phyloP scores from a whole-genome alignment of 495 filamentous ascomycete genomes.

The Podospora fimiseda region DNA sequence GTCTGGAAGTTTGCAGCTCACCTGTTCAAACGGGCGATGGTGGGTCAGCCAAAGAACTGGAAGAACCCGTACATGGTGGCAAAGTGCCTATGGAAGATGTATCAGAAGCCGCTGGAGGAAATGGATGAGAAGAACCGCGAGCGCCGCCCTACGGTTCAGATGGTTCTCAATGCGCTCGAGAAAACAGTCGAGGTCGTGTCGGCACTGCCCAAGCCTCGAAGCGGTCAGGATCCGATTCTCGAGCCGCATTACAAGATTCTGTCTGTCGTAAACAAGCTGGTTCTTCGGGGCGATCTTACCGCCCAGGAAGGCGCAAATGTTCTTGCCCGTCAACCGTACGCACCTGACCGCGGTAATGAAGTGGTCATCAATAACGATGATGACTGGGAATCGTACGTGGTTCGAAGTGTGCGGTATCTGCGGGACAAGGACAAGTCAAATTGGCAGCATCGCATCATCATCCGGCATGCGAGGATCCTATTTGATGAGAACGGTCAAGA shows the following conservation, averaged over 20 bases:
- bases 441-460: conserved; percentile 94
- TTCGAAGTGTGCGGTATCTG: conserved; percentile 65
- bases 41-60: conserved; percentile 75
- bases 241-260: conserved; percentile 96
- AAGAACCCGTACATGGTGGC: conserved; percentile 85
- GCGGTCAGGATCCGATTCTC: conserved; percentile 77
- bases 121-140: conserved; percentile 39
- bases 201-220: conserved; percentile 65
- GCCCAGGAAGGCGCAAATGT: conserved; percentile 38
- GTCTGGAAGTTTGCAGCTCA: conserved; percentile 81
- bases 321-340: conserved; percentile 42
- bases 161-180: conserved; percentile 58
- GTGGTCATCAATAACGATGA: conserved; percentile 43
- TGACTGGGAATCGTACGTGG: conserved; percentile 69
- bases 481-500: conserved; percentile 44
- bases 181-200: conserved; percentile 61
- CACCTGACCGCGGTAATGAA: conserved; percentile 30
- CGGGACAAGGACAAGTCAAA: conserved; percentile 85
- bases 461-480: conserved; percentile 68
- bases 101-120: conserved; percentile 50
- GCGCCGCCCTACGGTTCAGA: conserved; percentile 45
- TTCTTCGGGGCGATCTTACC: conserved; percentile 42
- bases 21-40: conserved; percentile 70
- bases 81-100: conserved; percentile 97
- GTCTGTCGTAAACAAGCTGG: conserved; percentile 78